Evolutionary conservation across 2,329 filamentous ascomycete genomes (phyloP), one percentile per base, ranked within the genome.

Genomic region (Raffaelea deltoideospora): DNA sequence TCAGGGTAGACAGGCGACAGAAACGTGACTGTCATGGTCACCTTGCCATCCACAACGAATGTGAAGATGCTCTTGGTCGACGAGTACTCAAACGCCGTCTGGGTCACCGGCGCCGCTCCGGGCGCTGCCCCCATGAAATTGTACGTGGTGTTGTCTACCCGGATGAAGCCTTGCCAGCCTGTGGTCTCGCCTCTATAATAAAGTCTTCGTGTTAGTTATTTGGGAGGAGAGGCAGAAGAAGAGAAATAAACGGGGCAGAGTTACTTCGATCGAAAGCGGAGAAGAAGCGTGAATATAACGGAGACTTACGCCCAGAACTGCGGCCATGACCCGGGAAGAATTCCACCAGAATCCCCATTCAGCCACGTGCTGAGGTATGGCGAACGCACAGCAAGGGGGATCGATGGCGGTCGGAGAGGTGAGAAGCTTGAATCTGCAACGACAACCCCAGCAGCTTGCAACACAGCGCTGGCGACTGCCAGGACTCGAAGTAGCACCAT

Each of bases 361-460:
- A 79, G 62, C 77, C 79, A 84, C 13, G 74, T 70, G 50, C 72
- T 84, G 14, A 87, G 56, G 46, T 87, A 88, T 0, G 82, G 82
- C 10, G 75, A 79, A 43, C 72, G 75, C 31, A 87, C 81, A 31
- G 79, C 79, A 24, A 88, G 56, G 11, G 82, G 81, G 14, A 56
- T 50, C 3, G 53, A 49, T 10, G 54, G 54, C 5, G 54, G 53
- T n/a, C 44, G 47, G 3, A 52, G 42, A 2, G 53, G 54, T 2
- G 37, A 47, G 33, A 54, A 55, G 10, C 43, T 48, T 3, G 52
- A 45, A 8, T 33, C 31, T 7, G 39, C 38, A 15, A 33, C n/a
- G 6, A 15, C 34, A 10, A 28, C 29, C 1, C 15, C 11, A 10
- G 30, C 18, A 1, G 5, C 23, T 17, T 22, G 6, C 10, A 36